Evolutionary conservation across 1,284 basidiomycete species (phyloP).

Genomic region (Vanrija sp.): DNA sequence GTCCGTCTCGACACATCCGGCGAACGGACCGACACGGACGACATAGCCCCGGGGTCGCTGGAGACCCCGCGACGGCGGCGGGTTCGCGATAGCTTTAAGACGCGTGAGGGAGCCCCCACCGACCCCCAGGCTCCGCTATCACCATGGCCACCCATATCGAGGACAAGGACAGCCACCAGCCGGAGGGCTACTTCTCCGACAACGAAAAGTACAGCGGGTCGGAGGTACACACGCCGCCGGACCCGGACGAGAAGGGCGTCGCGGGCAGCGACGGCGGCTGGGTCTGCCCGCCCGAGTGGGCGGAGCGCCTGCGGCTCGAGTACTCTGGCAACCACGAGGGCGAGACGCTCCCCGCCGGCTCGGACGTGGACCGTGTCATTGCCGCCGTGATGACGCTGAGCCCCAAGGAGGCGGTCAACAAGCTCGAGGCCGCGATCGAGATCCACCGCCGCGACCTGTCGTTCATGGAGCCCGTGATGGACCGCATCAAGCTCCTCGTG

Average conservation of each 20-base stretch:
- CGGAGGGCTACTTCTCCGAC: too few species aligned
- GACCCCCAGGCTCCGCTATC: too few species aligned
- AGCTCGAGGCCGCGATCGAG: background rate
- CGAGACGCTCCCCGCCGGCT: conserved; percentile 9
- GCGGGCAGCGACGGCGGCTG: background rate
- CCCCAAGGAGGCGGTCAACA: background rate
- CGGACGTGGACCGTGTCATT: conserved; percentile 3
- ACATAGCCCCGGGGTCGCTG: too few species aligned
- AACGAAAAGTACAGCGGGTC: too few species aligned
- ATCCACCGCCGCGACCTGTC: background rate
- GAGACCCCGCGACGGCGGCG: too few species aligned
- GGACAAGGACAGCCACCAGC: too few species aligned
- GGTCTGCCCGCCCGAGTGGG: conserved; percentile 4
- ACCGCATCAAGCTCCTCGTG: background rate
- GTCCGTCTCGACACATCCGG: too few species aligned
- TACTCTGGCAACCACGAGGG: conserved; percentile 11
- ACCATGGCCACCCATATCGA: too few species aligned
- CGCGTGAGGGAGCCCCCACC: too few species aligned
- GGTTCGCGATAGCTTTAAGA: too few species aligned
- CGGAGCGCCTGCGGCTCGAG: conserved; percentile 2
- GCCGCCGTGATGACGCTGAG: background rate
- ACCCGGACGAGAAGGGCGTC: background rate
- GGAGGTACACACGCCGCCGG: background rate
- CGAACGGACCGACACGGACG: too few species aligned
- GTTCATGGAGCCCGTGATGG: background rate